phyloP scores from a whole-genome alignment of 345 rosid species.

The Euphorbia peplus region DNA sequence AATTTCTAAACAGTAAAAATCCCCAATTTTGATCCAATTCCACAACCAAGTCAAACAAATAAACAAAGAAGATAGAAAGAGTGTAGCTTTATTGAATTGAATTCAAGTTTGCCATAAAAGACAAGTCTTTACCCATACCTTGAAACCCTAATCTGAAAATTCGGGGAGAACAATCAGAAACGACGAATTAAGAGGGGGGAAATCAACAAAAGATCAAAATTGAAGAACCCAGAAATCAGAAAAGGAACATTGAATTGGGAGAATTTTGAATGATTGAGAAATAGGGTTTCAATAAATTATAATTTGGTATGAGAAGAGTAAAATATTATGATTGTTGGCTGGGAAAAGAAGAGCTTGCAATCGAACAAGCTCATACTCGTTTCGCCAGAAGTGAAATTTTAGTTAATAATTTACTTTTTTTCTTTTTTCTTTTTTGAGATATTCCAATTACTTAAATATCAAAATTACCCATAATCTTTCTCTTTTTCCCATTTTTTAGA shows the following conservation, averaged over 20 bases:
- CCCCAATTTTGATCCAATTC: slow-evolving; percentile 7
- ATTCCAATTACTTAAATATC: background rate
- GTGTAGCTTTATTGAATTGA: background rate
- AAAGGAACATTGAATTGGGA: slow-evolving; percentile 17
- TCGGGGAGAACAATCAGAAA: background rate
- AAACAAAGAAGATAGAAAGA: background rate
- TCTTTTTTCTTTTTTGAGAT: background rate
- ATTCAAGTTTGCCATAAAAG: background rate
- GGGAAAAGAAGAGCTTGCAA: slow-evolving; percentile 40
- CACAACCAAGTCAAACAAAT: slow-evolving; percentile 1
- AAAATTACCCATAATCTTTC: slow-evolving; percentile 4
- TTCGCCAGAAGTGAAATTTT: slow-evolving; percentile 20
- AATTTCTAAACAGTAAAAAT: background rate
- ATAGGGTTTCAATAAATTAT: background rate
- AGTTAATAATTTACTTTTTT: background rate
- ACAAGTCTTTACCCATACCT: background rate
- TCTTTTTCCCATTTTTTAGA: background rate
- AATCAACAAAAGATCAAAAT: background rate
- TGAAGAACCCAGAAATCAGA: background rate
- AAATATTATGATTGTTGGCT: slow-evolving; percentile 19
- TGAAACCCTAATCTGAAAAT: slow-evolving; percentile 7
- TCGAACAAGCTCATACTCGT: slow-evolving; percentile 25
- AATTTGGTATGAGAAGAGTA: background rate
- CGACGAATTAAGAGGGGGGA: background rate
- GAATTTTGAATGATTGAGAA: slow-evolving; percentile 4